Conservation (phyloP, 345 rosid species). For the Tarenaya hassleriana region DNA sequence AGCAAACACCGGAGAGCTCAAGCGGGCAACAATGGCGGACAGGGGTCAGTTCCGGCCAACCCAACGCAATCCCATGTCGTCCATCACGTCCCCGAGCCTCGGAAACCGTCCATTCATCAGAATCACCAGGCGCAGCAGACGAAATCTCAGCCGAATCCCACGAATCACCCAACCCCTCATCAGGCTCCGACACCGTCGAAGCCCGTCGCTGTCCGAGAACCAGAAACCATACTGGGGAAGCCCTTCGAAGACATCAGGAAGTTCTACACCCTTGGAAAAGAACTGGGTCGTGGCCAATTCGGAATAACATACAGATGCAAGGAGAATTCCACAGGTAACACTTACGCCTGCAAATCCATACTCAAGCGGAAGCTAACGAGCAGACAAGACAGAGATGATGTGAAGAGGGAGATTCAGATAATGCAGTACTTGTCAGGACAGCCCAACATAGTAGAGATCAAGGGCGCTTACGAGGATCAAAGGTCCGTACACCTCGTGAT, state of each 20-base stretch:
- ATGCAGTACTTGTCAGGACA: constrained; percentile 87
- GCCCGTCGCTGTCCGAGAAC: constrained; percentile 19
- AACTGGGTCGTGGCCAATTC: constrained; percentile 84
- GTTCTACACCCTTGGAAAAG: constrained; percentile 49
- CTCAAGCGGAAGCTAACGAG: constrained; percentile 57
- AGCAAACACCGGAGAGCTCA: constrained; percentile 37
- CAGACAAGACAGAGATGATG: constrained; percentile 57
- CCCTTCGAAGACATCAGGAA: constrained; percentile 58
- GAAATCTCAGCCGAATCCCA: constrained; percentile 10
- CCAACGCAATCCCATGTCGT: constrained; percentile 21
- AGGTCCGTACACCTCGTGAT: constrained; percentile 72
- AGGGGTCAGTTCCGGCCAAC: constrained; percentile 21
- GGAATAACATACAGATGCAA: constrained; percentile 69
- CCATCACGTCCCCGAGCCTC: constrained; percentile 17
- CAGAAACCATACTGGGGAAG: constrained; percentile 52
- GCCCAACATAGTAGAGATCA: constrained; percentile 66
- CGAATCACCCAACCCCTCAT: constrained; percentile 5
- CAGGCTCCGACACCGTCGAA: constrained; percentile 19
- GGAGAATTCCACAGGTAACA: constrained; percentile 51
- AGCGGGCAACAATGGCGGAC: constrained; percentile 23
- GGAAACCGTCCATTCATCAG: constrained; percentile 28
- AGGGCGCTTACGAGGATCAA: constrained; percentile 65
- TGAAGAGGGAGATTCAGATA: constrained; percentile 65
- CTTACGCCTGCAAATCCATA: constrained; percentile 74
- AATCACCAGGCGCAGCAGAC: constrained; percentile 19